Percentiles rank a stretch among this genome's conserved stretches.
phyloP scores from a whole-genome alignment of 805 yeast genomes.

The Naumovozyma baii region DNA sequence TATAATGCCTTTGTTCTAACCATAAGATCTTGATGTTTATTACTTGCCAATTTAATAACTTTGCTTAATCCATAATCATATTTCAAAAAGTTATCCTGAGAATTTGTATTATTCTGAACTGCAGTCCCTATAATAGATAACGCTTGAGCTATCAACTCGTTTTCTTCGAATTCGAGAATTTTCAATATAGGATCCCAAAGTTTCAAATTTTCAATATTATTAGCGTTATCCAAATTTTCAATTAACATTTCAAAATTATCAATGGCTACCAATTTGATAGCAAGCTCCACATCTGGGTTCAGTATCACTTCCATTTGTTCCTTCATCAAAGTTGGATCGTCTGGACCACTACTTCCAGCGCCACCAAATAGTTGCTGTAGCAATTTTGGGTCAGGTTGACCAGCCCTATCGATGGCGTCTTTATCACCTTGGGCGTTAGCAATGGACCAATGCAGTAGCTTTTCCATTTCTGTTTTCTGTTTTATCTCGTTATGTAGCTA shows the following conservation, averaged over 20 bases:
- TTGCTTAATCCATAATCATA: constrained; percentile 39
- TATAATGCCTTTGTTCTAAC: constrained; percentile 59
- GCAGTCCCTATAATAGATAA: constrained; percentile 81
- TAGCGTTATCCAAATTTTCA: constrained; percentile 90
- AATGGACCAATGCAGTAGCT: constrained; percentile 84
- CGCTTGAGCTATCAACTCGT: constrained; percentile 45
- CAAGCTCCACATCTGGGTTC: constrained; percentile 49
- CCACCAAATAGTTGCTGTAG: constrained; percentile 70
- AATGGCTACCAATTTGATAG: constrained; percentile 62
- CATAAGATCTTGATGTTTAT: constrained; percentile 19
- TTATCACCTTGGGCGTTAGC: constrained; percentile 67
- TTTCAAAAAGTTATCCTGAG: constrained; percentile 58
- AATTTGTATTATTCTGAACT: constrained; percentile 75
- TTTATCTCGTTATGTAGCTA: too few species aligned
- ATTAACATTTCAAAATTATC: constrained; percentile 91
- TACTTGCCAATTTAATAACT: constrained; percentile 36
- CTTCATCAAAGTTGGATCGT: constrained; percentile 83
- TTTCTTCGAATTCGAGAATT: constrained; percentile 37
- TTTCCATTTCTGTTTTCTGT: constrained; percentile 52
- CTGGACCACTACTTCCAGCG: constrained; percentile 41
- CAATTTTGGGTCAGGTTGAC: constrained; percentile 70
- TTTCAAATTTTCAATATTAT: constrained; percentile 72
- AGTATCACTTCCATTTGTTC: constrained; percentile 55
- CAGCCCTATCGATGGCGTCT: constrained; percentile 52
- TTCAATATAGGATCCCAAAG: constrained; percentile 69